Base-by-base conservation (phyloP, 306 rosid species). In the Pyrus pyrifolia region DNA sequence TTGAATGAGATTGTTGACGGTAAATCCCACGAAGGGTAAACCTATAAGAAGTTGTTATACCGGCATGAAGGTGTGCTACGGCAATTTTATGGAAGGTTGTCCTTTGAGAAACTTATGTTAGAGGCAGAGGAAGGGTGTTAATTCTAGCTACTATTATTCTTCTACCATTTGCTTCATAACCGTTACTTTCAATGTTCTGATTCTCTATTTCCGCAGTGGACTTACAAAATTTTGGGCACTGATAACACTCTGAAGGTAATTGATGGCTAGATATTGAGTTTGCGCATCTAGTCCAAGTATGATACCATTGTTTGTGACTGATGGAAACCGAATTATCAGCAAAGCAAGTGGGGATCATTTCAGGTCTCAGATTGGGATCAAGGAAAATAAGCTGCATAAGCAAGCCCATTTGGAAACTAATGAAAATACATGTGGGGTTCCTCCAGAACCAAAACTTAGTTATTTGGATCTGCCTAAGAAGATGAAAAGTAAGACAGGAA, bases 281-380 rank as follows among this genome's bases (percentile, higher is more conserved):
- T 71, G 38, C 3, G 12, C 68, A 18, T 7, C 33, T 30, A 40
- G 30, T 63, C 33, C 88, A 49, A 59, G 86, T 51, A 72, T 66
- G 64, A 88, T 90, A 83, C 73, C 84, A 27, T 81, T 91, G 63
- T 53, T 81, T 63, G 90, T 91, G 68, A 86, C 87, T 22, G 92
- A 87, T 80, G 96, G 97, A 63, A 86, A 82, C 86, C 88, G 52
- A 57, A 83, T 86, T 68, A 80, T 89, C 82, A 84, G 84, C 88
- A 72, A 82, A 81, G 70, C 35, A 74, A 68, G 49, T 74, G 77
- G 58, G 72, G 77, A 75, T 76, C 2, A 65, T 58, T 79, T 73
- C 58, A 40, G 80, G 51, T 64, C 78, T 52, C 85, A 38, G 35
- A 72, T 71, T 78, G 87, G 77, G 67, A 61, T 83, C n/a, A 72